These are phyloP conservation scores for Cryptosporidium baileyi DNA, from an alignment of 169 alveolate genomes.

Conservation along the genomic window DNA sequence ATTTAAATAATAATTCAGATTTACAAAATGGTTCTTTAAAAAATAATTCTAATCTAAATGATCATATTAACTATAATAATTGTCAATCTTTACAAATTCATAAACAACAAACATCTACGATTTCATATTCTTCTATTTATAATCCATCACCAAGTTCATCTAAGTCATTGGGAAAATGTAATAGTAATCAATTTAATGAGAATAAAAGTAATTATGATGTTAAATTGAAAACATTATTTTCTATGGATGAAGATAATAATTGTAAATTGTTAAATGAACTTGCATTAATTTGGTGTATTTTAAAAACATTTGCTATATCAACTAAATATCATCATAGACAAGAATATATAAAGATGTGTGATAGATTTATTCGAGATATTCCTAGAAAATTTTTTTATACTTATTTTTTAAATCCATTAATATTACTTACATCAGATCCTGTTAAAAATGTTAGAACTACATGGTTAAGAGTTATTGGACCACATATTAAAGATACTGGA, in stretches of 20 bases:
- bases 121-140: neutral
- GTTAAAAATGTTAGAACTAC: constrained; percentile 49
- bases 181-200: neutral
- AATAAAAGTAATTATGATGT: neutral
- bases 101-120: too few species aligned
- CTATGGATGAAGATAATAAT: neutral
- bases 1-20: neutral
- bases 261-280: constrained; percentile 11
- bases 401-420: constrained; percentile 41
- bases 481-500: constrained; percentile 64
- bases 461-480: constrained; percentile 56
- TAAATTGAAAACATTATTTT: neutral
- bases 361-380: constrained; percentile 60
- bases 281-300: constrained; percentile 62
- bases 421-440: constrained; percentile 50
- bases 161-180: neutral
- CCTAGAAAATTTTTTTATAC: constrained; percentile 54
- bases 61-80: neutral
- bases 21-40: neutral
- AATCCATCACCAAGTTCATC: neutral
- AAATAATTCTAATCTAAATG: neutral
- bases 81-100: too few species aligned
- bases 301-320: constrained; percentile 55
- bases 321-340: constrained; percentile 64
- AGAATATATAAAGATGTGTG: constrained; percentile 57